These are phyloP conservation scores for Hymenoscyphus repandus DNA, from an alignment of 2,329 filamentous ascomycete species.

Conservation along the genomic window DNA sequence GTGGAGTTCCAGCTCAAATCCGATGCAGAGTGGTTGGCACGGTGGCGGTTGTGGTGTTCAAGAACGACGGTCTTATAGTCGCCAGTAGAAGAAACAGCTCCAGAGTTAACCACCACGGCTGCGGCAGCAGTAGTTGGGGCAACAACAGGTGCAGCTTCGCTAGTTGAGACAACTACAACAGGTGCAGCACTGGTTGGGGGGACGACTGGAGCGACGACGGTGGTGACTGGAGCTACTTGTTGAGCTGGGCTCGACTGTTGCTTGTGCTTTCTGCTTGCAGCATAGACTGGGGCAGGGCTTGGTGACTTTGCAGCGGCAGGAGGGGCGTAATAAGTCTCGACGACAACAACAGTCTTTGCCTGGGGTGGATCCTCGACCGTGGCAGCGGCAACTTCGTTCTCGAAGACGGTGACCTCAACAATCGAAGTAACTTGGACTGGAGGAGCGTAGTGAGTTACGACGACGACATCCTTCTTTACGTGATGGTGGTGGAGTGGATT, in stretches of 20 bases:
- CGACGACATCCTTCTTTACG: slow-evolving; percentile 23
- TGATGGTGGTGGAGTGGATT: slow-evolving; percentile 32
- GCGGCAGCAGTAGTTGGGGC: slow-evolving; percentile 3
- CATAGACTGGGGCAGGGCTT: slow-evolving; percentile 2
- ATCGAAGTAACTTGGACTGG: no score
- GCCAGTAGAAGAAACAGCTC: slow-evolving; percentile 16
- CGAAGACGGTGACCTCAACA: slow-evolving; percentile 27
- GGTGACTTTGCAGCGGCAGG: not conserved
- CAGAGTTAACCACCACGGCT: slow-evolving; percentile 11
- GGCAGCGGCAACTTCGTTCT: slow-evolving; percentile 34
- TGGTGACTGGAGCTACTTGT: slow-evolving; percentile 8
- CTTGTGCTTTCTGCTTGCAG: slow-evolving; percentile 12
- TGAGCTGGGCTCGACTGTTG: not conserved
- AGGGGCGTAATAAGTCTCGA: slow-evolving; percentile 16
- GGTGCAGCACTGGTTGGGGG: not conserved
- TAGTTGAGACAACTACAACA: not conserved
- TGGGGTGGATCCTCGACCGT: slow-evolving; percentile 26
- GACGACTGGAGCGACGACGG: slow-evolving; percentile 5
- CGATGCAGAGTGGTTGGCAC: slow-evolving; percentile 69
- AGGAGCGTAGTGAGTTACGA: no score
- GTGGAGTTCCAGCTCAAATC: slow-evolving; percentile 60
- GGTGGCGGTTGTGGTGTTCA: slow-evolving; percentile 75
- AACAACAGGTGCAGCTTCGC: not conserved
- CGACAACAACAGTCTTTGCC: slow-evolving; percentile 3
- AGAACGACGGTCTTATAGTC: not conserved